Evolutionary conservation across 306 rosid species (phyloP).

Genomic region (Vigna reflexopilosa): DNA sequence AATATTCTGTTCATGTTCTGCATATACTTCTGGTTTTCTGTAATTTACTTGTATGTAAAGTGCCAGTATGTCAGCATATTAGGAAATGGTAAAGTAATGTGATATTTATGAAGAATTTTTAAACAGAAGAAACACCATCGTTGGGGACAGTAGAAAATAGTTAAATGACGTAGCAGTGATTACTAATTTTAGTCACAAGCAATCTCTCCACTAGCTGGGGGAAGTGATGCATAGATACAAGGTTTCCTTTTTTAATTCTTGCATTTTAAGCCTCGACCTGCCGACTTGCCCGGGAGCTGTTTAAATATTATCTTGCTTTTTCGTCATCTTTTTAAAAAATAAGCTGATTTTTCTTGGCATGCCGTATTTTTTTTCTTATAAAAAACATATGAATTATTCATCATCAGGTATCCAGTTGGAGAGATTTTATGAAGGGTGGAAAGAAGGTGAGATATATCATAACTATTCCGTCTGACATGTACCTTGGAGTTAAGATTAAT

Average conservation of each 20-base stretch:
- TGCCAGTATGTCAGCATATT: constrained; percentile 1
- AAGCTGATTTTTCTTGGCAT: constrained; percentile 9
- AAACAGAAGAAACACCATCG: constrained; percentile 15
- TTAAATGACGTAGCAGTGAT: neutral
- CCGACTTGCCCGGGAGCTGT: neutral
- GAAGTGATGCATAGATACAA: no score
- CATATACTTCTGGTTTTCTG: neutral
- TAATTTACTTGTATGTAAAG: neutral
- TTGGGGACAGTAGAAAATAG: neutral
- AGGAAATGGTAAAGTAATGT: neutral
- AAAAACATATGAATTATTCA: constrained; percentile 18
- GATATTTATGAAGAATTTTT: constrained; percentile 2
- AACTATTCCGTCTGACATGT: neutral
- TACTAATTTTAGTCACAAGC: neutral
- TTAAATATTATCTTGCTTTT: neutral
- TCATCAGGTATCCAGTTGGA: constrained; percentile 98
- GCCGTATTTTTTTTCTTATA: constrained; percentile 3
- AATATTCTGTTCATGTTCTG: constrained; percentile 20
- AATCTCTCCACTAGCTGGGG: no score
- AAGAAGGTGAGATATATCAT: constrained; percentile 78
- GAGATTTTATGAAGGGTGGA: constrained; percentile 98
- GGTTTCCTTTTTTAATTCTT: neutral
- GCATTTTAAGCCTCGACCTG: no score
- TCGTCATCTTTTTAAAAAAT: neutral
- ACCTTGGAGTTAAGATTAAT: neutral